Conservation (phyloP, 169 alveolate genomes). For the Cryptosporidium felis region DNA sequence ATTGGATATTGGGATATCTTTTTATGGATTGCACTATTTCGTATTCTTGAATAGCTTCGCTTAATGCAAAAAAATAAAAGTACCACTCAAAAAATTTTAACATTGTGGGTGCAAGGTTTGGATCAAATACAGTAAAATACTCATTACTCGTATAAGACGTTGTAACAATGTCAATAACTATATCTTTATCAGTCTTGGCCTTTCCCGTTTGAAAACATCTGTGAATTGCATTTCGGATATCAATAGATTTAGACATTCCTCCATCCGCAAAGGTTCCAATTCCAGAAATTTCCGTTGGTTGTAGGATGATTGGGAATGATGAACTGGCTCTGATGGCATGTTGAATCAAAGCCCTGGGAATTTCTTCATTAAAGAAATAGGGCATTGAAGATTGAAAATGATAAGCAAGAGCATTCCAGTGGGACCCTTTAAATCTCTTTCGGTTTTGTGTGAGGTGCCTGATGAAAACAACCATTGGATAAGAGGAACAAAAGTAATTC, state of each 20-base stretch:
- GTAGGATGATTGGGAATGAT: conserved; percentile 25
- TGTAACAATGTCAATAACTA: conserved; percentile 33
- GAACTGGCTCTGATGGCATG: conserved; percentile 29
- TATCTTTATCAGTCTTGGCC: conserved; percentile 55
- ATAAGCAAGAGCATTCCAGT: conserved; percentile 60
- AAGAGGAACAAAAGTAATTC: conserved; percentile 38
- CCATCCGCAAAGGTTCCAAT: conserved; percentile 64
- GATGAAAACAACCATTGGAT: conserved; percentile 38
- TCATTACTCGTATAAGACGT: conserved; percentile 9
- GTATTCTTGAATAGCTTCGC: conserved; percentile 18
- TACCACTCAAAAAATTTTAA: conserved; percentile 19
- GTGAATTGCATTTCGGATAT: background rate
- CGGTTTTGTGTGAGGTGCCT: conserved; percentile 54
- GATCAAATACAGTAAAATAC: background rate
- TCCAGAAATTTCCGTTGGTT: conserved; percentile 44
- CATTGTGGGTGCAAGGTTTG: background rate
- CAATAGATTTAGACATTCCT: background rate
- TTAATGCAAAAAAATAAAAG: background rate
- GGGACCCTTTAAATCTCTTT: conserved; percentile 20
- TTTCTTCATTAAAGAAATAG: conserved; percentile 57
- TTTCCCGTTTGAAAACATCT: conserved; percentile 57
- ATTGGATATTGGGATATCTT: conserved; percentile 51
- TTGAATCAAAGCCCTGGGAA: conserved; percentile 2
- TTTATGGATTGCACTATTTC: conserved; percentile 53
- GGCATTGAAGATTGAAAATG: background rate